These are phyloP conservation scores for Cryptococcus amylolentus DNA, from an alignment of 1,284 basidiomycete genomes.

Conservation along the genomic window DNA sequence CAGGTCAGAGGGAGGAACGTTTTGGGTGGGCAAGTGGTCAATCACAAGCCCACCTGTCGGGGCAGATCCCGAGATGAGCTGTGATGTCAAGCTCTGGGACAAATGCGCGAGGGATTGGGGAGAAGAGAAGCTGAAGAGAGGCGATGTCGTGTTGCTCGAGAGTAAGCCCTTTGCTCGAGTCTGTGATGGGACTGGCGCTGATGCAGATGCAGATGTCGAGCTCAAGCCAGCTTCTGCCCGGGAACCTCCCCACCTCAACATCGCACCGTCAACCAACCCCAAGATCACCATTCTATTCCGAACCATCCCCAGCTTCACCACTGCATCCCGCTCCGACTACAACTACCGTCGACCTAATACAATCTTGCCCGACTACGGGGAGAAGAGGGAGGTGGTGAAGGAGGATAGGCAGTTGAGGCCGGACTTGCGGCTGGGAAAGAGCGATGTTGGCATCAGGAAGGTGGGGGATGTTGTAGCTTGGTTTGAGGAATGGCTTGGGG, in stretches of 20 bases:
- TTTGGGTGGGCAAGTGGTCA: constrained; percentile 38
- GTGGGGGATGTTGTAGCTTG: constrained; percentile 36
- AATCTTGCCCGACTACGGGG: not conserved
- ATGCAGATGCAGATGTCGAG: constrained; percentile 27
- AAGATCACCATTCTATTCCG: constrained; percentile 33
- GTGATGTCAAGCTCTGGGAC: constrained; percentile 38
- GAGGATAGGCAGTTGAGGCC: constrained; percentile 35
- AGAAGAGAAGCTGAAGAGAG: constrained; percentile 27
- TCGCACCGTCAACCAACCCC: constrained; percentile 21
- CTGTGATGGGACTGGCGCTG: not conserved
- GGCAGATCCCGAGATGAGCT: constrained; percentile 13
- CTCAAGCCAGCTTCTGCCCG: constrained; percentile 16
- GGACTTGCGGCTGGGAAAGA: constrained; percentile 36
- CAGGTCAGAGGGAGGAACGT: constrained; percentile 16
- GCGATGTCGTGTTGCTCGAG: constrained; percentile 40
- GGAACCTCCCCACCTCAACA: constrained; percentile 26
- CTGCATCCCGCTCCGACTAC: constrained; percentile 21
- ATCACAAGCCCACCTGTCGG: constrained; percentile 22
- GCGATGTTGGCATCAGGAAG: constrained; percentile 33
- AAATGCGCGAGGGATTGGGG: constrained; percentile 34
- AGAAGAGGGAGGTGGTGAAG: constrained; percentile 11
- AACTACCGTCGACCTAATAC: constrained; percentile 12
- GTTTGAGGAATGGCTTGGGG: constrained; percentile 41
- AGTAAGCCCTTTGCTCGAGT: constrained; percentile 22
- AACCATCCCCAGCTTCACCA: constrained; percentile 30